Evolutionary conservation across 2,329 filamentous ascomycete genomes (phyloP), one percentile per base, ranked within the genome.

Genomic region (Alternaria hordeiaustralica): DNA sequence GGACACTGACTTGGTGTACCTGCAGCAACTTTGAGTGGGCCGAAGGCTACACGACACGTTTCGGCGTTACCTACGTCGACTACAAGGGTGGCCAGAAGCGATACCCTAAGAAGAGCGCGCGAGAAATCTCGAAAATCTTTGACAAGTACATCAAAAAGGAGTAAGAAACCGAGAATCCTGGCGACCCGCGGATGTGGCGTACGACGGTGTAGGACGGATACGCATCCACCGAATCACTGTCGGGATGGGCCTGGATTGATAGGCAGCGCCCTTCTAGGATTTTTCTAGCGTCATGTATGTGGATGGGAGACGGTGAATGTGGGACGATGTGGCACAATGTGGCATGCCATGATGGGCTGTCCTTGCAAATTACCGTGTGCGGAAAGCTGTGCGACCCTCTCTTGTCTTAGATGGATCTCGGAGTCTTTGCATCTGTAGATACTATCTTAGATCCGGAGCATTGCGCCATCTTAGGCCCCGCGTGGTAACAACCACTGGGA

Each of bases 1-100:
- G 49, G 49, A 33, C 50, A 47, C 60, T 63, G 36, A 63, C 47
- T 28, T 46, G 13, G 45, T 61, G 46, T 71, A 62, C 67, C 60
- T 73, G 59, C 73, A 88, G 86, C 81, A 95, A 95, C 83, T 95
- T 95, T 74, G 92, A 95, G 81, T 95, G 92, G 92, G 92, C 93
- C n/a, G 93, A 96, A 78, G 93, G 93, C 11, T 97, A 95, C 76
- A 90, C 92, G 82, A 96, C 92, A 46, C 87, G 93, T 44, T 96
- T 96, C 73, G 93, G 93, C 25, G 92, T 94, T 60, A 92, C 90
- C 7, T 96, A 87, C 77, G 92, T 96, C 56, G 92, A 96, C 81
- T 96, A 96, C 78, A 83, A 88, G 71, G 87, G 92, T 69, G 90
- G 88, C 23, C 93, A 96, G 85, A 92, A 90, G 84, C 85, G 93